Base-by-base conservation (phyloP, 2,329 filamentous ascomycete species). In the Alternaria atra region DNA sequence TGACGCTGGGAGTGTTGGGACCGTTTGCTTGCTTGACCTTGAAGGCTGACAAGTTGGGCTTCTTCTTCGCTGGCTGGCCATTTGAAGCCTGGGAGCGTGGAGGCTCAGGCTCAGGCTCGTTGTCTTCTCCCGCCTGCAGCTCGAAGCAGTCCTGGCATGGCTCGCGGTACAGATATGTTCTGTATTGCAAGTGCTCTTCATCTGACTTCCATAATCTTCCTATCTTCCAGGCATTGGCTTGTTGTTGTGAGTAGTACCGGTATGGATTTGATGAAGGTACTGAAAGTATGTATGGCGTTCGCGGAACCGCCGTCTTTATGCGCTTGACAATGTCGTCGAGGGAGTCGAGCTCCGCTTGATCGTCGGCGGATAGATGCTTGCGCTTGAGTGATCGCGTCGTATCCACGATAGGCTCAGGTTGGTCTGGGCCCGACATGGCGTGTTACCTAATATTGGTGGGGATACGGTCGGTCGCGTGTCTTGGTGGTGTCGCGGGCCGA, bases 21-120 rank as follows among this genome's bases (percentile, higher is more conserved):
- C 74, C 77, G 58, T 72, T 78, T 4, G 72, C 83, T 71, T 82
- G 74, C 67, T 87, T 87, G 61, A 83, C 85, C 75, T 86, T 88
- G 76, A 89, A 90, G 39, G 85, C 86, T 42, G 82, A 85, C 54
- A 89, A 75, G 55, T 81, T 87, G 62, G 89, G 88, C 75, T 88
- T 89, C 80, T 88, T 89, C 78, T 86, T 88, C 25, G 81, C 80
- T 44, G 67, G 78, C 29, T 73, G 72, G 25, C 52, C 82, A 56
- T 72, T 74, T n/a, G 68, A 67, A 12, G 67, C 56, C 46, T 73
- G 71, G 9, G 72, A 65, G 64, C 74, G 71, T 53, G 80, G 77
- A 27, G 73, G 76, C 61, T 80, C 75, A 66, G 81, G 81, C 55
- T 73, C 64, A 78, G 80, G 77, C 48, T 84, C 83, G 78, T 85